Percentiles rank a stretch among this genome's conserved stretches.
Evolutionary conservation across 2,329 filamentous ascomycete genomes (phyloP).

Genomic region (Fusarium dlaminii): DNA sequence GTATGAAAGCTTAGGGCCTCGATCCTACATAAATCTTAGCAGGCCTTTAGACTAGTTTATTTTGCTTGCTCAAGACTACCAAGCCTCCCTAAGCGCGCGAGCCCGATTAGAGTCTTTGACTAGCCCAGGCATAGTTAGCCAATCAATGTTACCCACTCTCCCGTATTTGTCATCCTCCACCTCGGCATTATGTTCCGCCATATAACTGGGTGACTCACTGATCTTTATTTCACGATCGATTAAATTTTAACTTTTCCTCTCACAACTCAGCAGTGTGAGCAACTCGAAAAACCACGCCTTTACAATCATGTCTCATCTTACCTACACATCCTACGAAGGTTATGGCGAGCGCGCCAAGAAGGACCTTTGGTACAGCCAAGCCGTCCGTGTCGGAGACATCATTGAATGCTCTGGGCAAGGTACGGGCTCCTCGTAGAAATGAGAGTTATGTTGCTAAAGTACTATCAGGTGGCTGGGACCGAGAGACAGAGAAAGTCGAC

Average conservation of each 20-base stretch:
- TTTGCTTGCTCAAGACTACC: background rate
- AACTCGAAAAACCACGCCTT: rapidly evolving
- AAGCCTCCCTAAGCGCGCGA: too few relatives aligned
- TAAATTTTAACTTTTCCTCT: rapidly evolving
- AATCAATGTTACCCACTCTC: rapidly evolving
- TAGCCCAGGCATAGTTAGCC: background rate
- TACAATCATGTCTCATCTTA: background rate
- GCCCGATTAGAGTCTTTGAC: background rate
- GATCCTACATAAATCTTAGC: rapidly evolving
- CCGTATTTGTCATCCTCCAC: background rate
- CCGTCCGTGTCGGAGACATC: background rate
- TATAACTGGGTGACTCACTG: background rate
- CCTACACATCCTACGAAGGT: background rate
- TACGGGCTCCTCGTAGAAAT: rapidly evolving
- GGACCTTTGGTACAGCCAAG: background rate
- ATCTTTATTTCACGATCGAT: background rate
- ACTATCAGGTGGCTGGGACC: background rate
- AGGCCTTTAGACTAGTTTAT: background rate
- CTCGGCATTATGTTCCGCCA: background rate
- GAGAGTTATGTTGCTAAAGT: rapidly evolving
- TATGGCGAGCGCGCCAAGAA: background rate
- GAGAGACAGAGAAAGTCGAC: background rate
- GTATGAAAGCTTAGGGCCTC: too few relatives aligned
- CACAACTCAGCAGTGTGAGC: background rate
- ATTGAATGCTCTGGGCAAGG: background rate